phyloP scores from a whole-genome alignment of 768 basidiomycete species.

The Gloeophyllum trabeum region DNA sequence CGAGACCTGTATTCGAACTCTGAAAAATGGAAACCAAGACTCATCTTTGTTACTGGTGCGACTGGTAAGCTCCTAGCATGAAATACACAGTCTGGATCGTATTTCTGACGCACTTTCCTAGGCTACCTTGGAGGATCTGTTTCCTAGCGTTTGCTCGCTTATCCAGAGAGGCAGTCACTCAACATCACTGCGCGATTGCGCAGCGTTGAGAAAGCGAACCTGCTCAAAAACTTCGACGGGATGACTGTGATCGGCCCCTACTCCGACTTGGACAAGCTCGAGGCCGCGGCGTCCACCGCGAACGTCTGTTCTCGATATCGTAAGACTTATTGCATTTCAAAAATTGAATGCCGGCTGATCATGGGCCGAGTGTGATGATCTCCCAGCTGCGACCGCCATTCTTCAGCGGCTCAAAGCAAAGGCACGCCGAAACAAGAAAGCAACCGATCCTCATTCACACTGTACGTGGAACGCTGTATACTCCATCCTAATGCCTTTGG shows the following conservation, averaged over 20 bases:
- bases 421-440: conserved; percentile 27
- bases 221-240: conserved; percentile 18
- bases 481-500: neutral
- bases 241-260: conserved; percentile 30
- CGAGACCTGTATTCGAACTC: too few relatives aligned
- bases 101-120: conserved; percentile 7
- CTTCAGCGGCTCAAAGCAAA: conserved; percentile 41
- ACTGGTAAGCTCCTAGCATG: conserved; percentile 21
- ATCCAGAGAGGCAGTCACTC: conserved; percentile 21
- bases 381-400: conserved; percentile 30
- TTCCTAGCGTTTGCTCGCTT: conserved; percentile 27
- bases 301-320: conserved; percentile 31
- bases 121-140: conserved; percentile 41
- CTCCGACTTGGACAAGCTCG: conserved; percentile 28
- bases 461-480: conserved; percentile 21
- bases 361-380: conserved; percentile 37
- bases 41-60: conserved; percentile 33
- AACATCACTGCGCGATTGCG: conserved; percentile 35
- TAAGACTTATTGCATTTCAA: conserved; percentile 9
- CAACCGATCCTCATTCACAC: conserved; percentile 49
- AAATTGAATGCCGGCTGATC: neutral
- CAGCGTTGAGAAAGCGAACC: conserved; percentile 30
- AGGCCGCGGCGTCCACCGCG: conserved; percentile 29
- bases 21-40: conserved; percentile 21
- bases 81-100: neutral